Evolutionary conservation across 495 filamentous ascomycete species (phyloP).

Genomic region (Penicillium fimorum): DNA sequence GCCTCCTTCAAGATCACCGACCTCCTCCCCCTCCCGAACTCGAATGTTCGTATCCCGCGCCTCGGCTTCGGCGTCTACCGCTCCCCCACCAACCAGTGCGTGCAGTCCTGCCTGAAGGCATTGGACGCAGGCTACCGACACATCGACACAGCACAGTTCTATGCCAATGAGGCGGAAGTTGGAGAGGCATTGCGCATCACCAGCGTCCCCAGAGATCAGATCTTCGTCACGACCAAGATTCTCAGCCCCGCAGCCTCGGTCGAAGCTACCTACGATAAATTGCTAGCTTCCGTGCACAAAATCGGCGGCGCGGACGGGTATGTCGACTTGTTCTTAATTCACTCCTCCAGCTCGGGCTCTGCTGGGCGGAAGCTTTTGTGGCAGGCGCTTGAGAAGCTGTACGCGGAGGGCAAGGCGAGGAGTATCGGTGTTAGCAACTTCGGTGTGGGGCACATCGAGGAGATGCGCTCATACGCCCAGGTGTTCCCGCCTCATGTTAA

Average conservation of each 20-base stretch:
- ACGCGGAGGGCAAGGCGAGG: constrained; percentile 56
- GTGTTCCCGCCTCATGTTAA: constrained; percentile 67
- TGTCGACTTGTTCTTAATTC: constrained; percentile 70
- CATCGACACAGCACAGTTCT: constrained; percentile 72
- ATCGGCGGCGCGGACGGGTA: constrained; percentile 60
- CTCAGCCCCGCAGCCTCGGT: constrained; percentile 52
- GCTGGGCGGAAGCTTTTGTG: constrained; percentile 59
- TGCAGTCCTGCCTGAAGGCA: constrained; percentile 58
- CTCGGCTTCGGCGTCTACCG: constrained; percentile 78
- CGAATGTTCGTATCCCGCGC: constrained; percentile 54
- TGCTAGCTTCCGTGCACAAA: constrained; percentile 60
- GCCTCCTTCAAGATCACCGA: constrained; percentile 50
- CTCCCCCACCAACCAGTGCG: constrained; percentile 50
- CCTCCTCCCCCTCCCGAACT: constrained; percentile 54
- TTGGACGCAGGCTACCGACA: constrained; percentile 65
- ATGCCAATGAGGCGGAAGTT: constrained; percentile 65
- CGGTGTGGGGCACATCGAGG: constrained; percentile 59
- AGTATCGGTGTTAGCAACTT: constrained; percentile 73
- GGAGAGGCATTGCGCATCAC: constrained; percentile 59
- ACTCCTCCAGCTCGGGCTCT: constrained; percentile 55
- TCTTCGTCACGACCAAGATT: constrained; percentile 71
- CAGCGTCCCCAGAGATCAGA: constrained; percentile 51
- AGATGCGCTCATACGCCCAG: constrained; percentile 60
- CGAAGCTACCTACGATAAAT: constrained; percentile 57
- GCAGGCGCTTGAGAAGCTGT: constrained; percentile 61